Conservation (phyloP, 306 rosid species). For the Comarum palustre region DNA sequence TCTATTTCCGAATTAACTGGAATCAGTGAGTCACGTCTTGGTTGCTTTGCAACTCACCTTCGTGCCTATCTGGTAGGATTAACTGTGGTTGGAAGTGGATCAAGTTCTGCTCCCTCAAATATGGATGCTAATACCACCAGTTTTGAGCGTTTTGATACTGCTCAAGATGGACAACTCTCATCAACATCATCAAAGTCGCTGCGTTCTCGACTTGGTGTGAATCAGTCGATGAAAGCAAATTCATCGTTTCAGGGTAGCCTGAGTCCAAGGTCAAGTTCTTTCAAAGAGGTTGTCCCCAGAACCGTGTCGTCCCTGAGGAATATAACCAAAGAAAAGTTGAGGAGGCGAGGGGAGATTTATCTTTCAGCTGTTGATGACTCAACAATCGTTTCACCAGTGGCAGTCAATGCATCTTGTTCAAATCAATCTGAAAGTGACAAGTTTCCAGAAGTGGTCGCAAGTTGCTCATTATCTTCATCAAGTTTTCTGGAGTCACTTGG, state of each 20-base stretch:
- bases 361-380: conserved; percentile 43
- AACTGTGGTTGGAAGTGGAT: conserved; percentile 34
- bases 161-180: conserved; percentile 42
- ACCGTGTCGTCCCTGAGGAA: conserved; percentile 55
- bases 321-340: conserved; percentile 67
- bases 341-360: conserved; percentile 56
- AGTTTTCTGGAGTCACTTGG: conserved; percentile 57
- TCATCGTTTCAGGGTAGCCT: conserved; percentile 65
- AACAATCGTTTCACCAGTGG: conserved; percentile 31
- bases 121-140: conserved; percentile 23
- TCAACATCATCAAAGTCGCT: conserved; percentile 53
- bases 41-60: conserved; percentile 86
- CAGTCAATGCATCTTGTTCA: conserved; percentile 29
- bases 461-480: conserved; percentile 42
- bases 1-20: conserved; percentile 87
- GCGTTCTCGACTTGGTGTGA: conserved; percentile 58
- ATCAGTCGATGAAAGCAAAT: conserved; percentile 59
- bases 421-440: conserved; percentile 40
- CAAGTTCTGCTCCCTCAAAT: conserved; percentile 33
- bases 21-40: conserved; percentile 80
- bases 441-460: conserved; percentile 32
- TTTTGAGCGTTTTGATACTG: conserved; percentile 31
- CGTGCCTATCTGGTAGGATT: conserved; percentile 85
- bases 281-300: conserved; percentile 78
- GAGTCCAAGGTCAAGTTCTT: conserved; percentile 83